Conservation (phyloP, 768 basidiomycete species). For the Lactarius quietus region DNA sequence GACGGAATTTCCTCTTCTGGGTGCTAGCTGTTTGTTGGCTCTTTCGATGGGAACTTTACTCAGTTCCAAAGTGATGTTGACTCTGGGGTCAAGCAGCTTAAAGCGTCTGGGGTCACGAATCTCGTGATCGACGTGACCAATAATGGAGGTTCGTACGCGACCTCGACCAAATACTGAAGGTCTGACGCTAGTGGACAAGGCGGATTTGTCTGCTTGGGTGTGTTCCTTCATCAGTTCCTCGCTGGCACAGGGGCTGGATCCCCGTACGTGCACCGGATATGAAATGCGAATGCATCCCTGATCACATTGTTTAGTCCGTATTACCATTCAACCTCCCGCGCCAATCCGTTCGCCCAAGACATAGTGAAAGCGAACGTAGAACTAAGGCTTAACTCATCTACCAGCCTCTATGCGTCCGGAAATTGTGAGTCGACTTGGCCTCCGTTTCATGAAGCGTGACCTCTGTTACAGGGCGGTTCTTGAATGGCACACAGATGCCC, state of each 20-base stretch:
- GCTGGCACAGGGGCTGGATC: slow-evolving; percentile 48
- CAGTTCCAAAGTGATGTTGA: slow-evolving; percentile 51
- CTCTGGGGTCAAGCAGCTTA: slow-evolving; percentile 44
- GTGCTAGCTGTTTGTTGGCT: slow-evolving; percentile 55
- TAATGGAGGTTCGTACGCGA: slow-evolving; percentile 48
- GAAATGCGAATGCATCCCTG: neutral
- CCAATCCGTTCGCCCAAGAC: slow-evolving; percentile 55
- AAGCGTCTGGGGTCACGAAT: slow-evolving; percentile 45
- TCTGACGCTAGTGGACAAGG: slow-evolving; percentile 31
- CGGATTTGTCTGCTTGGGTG: slow-evolving; percentile 59
- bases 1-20: slow-evolving; percentile 1
- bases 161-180: neutral
- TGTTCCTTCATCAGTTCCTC: slow-evolving; percentile 57
- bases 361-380: slow-evolving; percentile 52
- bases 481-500: slow-evolving; percentile 33
- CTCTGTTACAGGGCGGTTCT: slow-evolving; percentile 29
- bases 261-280: slow-evolving; percentile 38
- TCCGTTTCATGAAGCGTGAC: neutral
- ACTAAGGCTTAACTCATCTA: slow-evolving; percentile 36
- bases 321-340: slow-evolving; percentile 52
- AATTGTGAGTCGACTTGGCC: slow-evolving; percentile 42
- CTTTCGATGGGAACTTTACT: slow-evolving; percentile 49
- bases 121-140: slow-evolving; percentile 58
- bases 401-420: slow-evolving; percentile 46
- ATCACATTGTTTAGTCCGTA: slow-evolving; percentile 42